A percentile compares a stretch with the other conserved stretches of the same genome.
These are phyloP conservation scores for Seminavis robusta DNA, from an alignment of 108 stramenopile species.

Conservation along the genomic window DNA sequence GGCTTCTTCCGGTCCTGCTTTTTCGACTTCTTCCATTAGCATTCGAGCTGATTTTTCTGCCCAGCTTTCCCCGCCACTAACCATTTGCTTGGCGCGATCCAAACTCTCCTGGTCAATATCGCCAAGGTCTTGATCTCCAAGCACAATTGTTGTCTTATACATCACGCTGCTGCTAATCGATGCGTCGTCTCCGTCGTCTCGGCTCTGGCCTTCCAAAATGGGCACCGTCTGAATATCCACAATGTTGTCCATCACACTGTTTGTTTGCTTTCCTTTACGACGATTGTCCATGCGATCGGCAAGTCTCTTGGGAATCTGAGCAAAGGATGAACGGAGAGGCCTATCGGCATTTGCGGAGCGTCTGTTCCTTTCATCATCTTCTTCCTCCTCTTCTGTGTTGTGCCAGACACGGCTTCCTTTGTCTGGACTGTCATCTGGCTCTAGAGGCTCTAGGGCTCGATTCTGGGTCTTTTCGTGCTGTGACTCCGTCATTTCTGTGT, in stretches of 20 bases:
- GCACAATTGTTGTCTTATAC: constrained; percentile 42
- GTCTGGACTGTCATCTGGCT: too few species aligned
- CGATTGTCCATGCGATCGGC: constrained; percentile 41
- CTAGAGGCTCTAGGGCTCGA: too few species aligned
- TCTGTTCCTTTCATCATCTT: too few species aligned
- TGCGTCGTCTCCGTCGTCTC: constrained; percentile 31
- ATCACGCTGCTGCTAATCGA: constrained; percentile 54
- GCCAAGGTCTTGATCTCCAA: constrained; percentile 44
- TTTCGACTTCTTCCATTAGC: constrained; percentile 44
- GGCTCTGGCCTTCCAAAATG: constrained; percentile 36
- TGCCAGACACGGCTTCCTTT: too few species aligned
- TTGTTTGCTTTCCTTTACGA: constrained; percentile 23
- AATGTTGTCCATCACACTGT: constrained; percentile 9
- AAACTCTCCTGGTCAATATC: constrained; percentile 63
- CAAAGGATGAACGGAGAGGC: constrained; percentile 42
- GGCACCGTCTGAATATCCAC: constrained; percentile 29
- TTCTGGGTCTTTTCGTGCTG: too few species aligned
- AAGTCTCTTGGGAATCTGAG: constrained; percentile 58
- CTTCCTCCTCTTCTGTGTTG: too few species aligned
- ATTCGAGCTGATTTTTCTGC: constrained; percentile 81
- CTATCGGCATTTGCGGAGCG: too few species aligned
- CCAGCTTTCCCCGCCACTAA: constrained; percentile 82
- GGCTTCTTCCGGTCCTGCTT: constrained; percentile 33
- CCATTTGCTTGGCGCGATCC: constrained; percentile 58
- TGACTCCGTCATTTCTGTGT: too few species aligned